A percentile compares a stretch with the other conserved stretches of the same genome.
phyloP scores from a whole-genome alignment of 202 grass and related monocot species.

The Musa balbisiana region DNA sequence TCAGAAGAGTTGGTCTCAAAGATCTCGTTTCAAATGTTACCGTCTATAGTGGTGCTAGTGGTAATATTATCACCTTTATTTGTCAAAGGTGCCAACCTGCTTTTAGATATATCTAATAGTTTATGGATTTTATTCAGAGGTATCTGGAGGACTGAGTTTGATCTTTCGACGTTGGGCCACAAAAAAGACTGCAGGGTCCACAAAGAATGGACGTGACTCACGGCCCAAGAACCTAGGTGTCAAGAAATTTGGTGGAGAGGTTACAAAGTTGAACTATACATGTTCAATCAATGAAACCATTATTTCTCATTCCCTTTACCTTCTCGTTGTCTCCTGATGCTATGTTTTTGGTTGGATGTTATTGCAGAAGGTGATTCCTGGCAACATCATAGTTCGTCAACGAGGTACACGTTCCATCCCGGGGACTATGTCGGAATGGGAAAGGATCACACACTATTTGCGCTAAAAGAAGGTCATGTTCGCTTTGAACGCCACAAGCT shows the following conservation, averaged over 20 bases:
- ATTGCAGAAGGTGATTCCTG: constrained; percentile 76
- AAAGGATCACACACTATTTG: constrained; percentile 74
- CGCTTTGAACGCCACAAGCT: constrained; percentile 72
- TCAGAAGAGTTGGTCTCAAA: constrained; percentile 59
- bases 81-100: not conserved
- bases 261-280: not conserved
- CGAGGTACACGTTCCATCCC: constrained; percentile 72
- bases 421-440: constrained; percentile 86
- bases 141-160: constrained; percentile 52
- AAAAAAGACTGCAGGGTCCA: constrained; percentile 70
- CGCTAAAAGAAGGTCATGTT: constrained; percentile 70
- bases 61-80: constrained; percentile 16
- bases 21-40: constrained; percentile 57
- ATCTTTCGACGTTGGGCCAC: constrained; percentile 82
- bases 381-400: constrained; percentile 83
- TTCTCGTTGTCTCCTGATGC: not conserved
- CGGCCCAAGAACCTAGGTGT: constrained; percentile 86
- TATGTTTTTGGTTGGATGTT: not conserved
- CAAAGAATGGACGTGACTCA: constrained; percentile 80
- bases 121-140: constrained; percentile 27
- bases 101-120: not conserved
- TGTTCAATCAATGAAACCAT: not conserved
- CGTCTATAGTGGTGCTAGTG: constrained; percentile 37
- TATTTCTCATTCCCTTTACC: not conserved
- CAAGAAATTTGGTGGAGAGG: constrained; percentile 95